Evolutionary conservation across 139 green algal species (phyloP).

Genomic region (Choricystis sp.): DNA sequence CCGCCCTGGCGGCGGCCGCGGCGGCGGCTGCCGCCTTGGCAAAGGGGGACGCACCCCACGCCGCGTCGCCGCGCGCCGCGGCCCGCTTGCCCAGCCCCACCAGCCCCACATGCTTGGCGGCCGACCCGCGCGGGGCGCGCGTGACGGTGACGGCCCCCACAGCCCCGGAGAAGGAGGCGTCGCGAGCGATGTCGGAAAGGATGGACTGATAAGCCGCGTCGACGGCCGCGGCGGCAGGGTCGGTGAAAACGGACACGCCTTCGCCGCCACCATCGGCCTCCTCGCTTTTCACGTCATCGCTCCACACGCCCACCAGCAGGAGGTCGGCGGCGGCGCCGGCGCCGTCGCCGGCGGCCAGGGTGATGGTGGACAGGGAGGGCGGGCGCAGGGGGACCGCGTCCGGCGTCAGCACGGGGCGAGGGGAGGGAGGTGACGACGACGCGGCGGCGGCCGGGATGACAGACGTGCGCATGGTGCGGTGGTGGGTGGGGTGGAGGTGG

Average conservation of each 20-base stretch:
- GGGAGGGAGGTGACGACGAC: background rate
- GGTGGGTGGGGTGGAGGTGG: background rate
- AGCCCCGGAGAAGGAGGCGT: conserved; percentile 13
- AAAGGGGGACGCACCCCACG: conserved; percentile 37
- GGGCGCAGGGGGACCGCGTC: background rate
- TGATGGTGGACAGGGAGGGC: background rate
- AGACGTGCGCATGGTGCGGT: background rate
- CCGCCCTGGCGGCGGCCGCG: conserved; percentile 33
- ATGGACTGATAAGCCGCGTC: background rate
- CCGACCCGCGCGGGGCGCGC: conserved; percentile 6
- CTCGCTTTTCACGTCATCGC: conserved; percentile 32
- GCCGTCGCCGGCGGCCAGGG: background rate
- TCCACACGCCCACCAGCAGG: conserved; percentile 46
- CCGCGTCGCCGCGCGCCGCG: conserved; percentile 13
- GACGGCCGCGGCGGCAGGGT: background rate
- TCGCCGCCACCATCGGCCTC: background rate
- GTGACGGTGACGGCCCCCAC: conserved; percentile 4
- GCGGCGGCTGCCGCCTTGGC: conserved; percentile 33
- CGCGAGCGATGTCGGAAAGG: background rate
- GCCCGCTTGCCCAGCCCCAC: conserved; percentile 50
- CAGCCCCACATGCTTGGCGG: conserved; percentile 29
- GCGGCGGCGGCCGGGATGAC: background rate
- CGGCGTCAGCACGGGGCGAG: no score
- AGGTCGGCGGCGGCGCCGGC: conserved; percentile 22
- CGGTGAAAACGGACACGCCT: background rate